Conservation (phyloP, 805 yeast species). For the Saturnispora besseyi region DNA sequence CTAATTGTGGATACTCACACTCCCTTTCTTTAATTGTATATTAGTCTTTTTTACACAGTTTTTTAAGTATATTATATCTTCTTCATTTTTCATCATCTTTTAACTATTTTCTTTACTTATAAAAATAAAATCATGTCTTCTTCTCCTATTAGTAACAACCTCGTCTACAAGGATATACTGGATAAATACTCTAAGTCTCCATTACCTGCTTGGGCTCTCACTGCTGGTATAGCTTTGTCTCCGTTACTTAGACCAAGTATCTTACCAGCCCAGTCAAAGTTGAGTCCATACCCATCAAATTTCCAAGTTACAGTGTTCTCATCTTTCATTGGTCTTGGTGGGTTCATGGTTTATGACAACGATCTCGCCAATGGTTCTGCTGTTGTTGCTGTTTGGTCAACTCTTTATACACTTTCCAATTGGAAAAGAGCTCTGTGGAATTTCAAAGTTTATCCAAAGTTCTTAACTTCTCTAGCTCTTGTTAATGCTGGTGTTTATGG, state of each 20-base stretch:
- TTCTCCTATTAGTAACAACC: not conserved
- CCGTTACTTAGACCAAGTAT: conserved; percentile 18
- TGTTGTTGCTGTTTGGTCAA: conserved; percentile 71
- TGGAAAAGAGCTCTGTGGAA: conserved; percentile 49
- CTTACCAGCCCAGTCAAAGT: conserved; percentile 7
- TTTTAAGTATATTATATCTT: not conserved
- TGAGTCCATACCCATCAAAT: conserved; percentile 22
- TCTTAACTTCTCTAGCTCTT: conserved; percentile 47
- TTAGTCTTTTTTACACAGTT: conserved; percentile 13
- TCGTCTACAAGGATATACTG: not conserved
- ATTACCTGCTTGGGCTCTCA: conserved; percentile 36
- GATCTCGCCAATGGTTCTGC: conserved; percentile 77
- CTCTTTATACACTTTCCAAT: conserved; percentile 63
- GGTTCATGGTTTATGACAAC: conserved; percentile 68
- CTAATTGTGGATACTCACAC: conserved; percentile 28
- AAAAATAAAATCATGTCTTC: not conserved
- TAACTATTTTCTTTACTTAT: not conserved
- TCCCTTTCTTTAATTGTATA: conserved; percentile 14
- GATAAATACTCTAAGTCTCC: conserved; percentile 29
- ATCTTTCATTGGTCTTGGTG: conserved; percentile 53
- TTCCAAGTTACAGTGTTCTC: conserved; percentile 41
- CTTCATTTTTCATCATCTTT: not conserved
- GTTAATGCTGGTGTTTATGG: conserved; percentile 58
- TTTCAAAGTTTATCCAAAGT: conserved; percentile 53
- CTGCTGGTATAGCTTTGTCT: conserved; percentile 28